Evolutionary conservation across 2,329 filamentous ascomycete genomes (phyloP), one percentile per base, ranked within the genome.

Genomic region (Fusarium begoniae): DNA sequence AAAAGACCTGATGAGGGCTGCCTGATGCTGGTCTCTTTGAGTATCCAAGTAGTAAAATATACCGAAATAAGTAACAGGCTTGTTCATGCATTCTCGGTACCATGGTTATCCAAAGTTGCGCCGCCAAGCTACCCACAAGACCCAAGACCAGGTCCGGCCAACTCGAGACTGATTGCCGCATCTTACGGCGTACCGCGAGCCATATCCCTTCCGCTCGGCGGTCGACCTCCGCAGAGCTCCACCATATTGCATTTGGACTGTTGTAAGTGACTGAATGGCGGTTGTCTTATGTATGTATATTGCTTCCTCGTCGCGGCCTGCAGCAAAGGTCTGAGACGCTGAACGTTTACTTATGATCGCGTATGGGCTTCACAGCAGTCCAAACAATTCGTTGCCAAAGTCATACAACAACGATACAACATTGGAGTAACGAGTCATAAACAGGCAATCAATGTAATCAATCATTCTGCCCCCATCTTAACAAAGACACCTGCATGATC

Each of bases 401-500:
- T 57, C 38, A 45, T 59, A 59, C 40, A 26, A 47, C 26, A 44
- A 53, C 35, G 55, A 51, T 20, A 38, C 18, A 58, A 44, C 17
- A 43, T 32, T 48, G n/a, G 59, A 41, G 55, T 30, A 44, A 59
- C 69, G 72, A 75, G 72, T 75, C 72, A 67, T 75, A 62, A 58
- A 66, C 50, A 55, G 35, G 48, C 45, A 51, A 41, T 63, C 47
- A 57, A 41, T 37, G 55, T 57, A 66, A 69, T 64, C 44, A 57
- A 62, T 56, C 72, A 55, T 61, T 70, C 45, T 69, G 51, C 56
- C 13, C 24, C 30, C 68, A 50, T 68, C 67, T 75, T 43, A 65
- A 75, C 63, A 50, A 68, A 77, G 72, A 65, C 72, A 75, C 72
- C 68, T 77, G 76, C 76, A 78, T 78, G 75, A 77, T 77, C 76